phyloP scores from a whole-genome alignment of 2,329 filamentous ascomycete species.

The Aspergillus tubingensis region DNA sequence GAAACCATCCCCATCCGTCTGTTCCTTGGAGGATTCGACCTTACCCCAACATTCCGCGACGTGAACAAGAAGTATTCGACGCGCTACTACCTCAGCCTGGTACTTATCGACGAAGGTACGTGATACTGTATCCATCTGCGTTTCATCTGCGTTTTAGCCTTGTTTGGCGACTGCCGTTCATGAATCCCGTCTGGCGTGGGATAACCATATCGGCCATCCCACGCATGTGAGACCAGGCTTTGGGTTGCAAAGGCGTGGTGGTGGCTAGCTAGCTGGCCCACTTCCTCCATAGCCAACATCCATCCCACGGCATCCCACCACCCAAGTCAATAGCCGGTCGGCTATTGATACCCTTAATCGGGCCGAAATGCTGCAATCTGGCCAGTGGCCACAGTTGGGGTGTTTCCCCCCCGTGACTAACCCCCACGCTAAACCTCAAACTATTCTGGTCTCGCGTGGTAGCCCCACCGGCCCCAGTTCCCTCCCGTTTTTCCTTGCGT shows the following conservation, averaged over 20 bases:
- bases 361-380: slow-evolving; percentile 20
- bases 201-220: not conserved
- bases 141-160: slow-evolving; percentile 1
- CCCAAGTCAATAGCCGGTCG: slow-evolving; percentile 37
- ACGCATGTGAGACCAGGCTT: not conserved
- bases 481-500: slow-evolving; percentile 10
- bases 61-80: slow-evolving; percentile 99
- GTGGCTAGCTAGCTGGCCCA: slow-evolving; percentile 13
- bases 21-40: slow-evolving; percentile 95
- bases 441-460: slow-evolving; percentile 24
- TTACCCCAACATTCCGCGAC: slow-evolving; percentile 97
- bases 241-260: slow-evolving; percentile 15
- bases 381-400: slow-evolving; percentile 6
- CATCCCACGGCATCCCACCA: slow-evolving; percentile 23
- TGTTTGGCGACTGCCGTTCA: not conserved
- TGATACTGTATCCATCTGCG: slow-evolving; percentile 16
- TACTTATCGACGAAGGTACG: slow-evolving; percentile 90
- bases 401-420: slow-evolving; percentile 18
- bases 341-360: slow-evolving; percentile 35
- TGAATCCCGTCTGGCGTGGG: not conserved
- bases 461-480: slow-evolving; percentile 26
- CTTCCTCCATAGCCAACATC: not conserved
- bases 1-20: slow-evolving; percentile 95
- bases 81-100: slow-evolving; percentile 92
- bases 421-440: slow-evolving; percentile 36